Evolutionary conservation across 208 protist genomes (phyloP), one percentile per base, ranked within the genome.

Genomic region (Tritrichomonas foetus): DNA sequence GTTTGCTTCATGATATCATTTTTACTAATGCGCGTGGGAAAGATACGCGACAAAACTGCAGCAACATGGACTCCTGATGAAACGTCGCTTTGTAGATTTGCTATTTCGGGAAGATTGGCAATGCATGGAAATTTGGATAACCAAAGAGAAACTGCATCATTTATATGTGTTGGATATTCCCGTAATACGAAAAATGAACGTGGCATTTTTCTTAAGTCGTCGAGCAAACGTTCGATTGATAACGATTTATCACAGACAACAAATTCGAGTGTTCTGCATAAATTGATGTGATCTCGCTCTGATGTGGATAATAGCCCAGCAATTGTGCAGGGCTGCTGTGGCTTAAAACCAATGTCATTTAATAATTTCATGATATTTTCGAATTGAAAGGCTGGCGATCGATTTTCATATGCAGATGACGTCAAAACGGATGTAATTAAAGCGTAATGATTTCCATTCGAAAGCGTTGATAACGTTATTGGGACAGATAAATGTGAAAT

Each of bases 121-220:
- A 89, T 89, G 47, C 78, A 89, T 53, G 78, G 78, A 89, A 89
- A 89, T 57, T 89, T 89, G 0, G 78, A 89, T 39, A 89, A 11
- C 78, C 78, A 89, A 33, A 89, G 9, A 20, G 20, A 16, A 57
- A 89, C 39, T 9, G 78, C 78, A 16, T 89, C 78, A 57, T 89
- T 27, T 53, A 89, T 14, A 27, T 53, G 14, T 5, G 33, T 89
- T 61, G 47, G 22, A n/a, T 89, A 47, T 9, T 57, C 27, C 1
- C 39, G 14, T 20, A 89, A 39, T 0, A 89, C 78, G 36, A 53
- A 89, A 57, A 89, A 89, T 39, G 78, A 89, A 57, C 78, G 53
- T 9, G 78, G 78, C 9, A 89, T 13, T 89, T 36, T 53, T 57
- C 41, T 53, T 33, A 89, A 57, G 47, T 89, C 47, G 0, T 49